A percentile compares a stretch with the other conserved stretches of the same genome.
These are phyloP conservation scores for Picochlorum sp. DNA, from an alignment of 139 green algal genomes.

Conservation along the genomic window DNA sequence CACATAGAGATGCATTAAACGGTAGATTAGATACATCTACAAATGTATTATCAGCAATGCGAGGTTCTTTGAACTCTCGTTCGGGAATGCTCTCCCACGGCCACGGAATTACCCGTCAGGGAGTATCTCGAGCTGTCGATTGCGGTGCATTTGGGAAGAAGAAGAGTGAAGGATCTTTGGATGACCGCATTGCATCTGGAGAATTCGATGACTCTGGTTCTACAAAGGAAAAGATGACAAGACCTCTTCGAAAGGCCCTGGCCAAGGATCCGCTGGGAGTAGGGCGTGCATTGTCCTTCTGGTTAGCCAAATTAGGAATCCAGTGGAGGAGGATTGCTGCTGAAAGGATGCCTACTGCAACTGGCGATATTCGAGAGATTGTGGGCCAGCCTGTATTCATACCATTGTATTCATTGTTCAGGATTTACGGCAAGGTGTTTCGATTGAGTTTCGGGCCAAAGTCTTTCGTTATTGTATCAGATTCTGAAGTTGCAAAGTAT, in stretches of 20 bases:
- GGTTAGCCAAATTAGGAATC: constrained; percentile 57
- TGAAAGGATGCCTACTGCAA: constrained; percentile 67
- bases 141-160: neutral
- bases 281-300: constrained; percentile 45
- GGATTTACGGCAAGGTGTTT: constrained; percentile 64
- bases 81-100: too few species aligned
- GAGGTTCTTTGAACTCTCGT: too few species aligned
- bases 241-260: constrained; percentile 56
- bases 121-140: neutral
- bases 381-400: constrained; percentile 94
- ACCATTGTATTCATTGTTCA: constrained; percentile 85
- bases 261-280: constrained; percentile 54
- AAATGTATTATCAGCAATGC: too few species aligned
- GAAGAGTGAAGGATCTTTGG: constrained; percentile 5
- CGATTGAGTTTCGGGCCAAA: constrained; percentile 91
- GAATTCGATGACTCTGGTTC: constrained; percentile 64
- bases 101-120: neutral
- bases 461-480: constrained; percentile 87
- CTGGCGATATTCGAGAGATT: constrained; percentile 81
- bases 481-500: constrained; percentile 68
- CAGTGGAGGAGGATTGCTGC: constrained; percentile 50
- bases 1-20: too few species aligned
- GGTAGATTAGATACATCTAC: too few species aligned
- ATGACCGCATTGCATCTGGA: constrained; percentile 35
- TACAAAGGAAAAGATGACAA: constrained; percentile 67